Evolutionary conservation across 176 grass and related monocot species (phyloP).

Genomic region (Thalia dealbata): DNA sequence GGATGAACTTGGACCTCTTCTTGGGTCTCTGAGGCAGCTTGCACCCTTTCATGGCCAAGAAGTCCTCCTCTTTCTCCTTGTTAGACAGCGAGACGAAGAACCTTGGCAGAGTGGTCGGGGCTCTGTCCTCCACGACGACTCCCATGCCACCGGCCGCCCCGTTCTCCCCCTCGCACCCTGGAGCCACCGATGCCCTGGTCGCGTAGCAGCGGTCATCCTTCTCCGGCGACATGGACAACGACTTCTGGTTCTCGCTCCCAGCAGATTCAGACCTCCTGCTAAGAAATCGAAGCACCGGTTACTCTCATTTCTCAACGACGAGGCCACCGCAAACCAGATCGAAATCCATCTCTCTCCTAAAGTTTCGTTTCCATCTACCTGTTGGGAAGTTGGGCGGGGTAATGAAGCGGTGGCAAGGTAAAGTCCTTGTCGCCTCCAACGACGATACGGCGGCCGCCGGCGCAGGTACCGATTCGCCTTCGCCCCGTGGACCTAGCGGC

Average conservation of each 20-base stretch:
- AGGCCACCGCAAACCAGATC: background rate
- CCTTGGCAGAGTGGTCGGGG: slow-evolving; percentile 34
- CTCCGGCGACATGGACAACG: slow-evolving; percentile 42
- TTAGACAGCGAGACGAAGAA: slow-evolving; percentile 94
- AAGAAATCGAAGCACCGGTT: background rate
- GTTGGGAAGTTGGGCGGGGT: slow-evolving; percentile 18
- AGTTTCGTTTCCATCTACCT: slow-evolving; percentile 31
- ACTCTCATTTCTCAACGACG: background rate
- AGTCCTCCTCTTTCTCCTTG: slow-evolving; percentile 99
- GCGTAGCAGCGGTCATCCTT: slow-evolving; percentile 85
- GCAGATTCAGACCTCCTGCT: background rate
- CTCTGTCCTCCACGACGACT: slow-evolving; percentile 43
- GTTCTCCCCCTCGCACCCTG: slow-evolving; percentile 10
- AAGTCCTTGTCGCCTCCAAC: slow-evolving; percentile 1
- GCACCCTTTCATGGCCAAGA: slow-evolving; percentile 95
- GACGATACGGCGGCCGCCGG: background rate
- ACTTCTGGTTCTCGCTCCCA: slow-evolving; percentile 1
- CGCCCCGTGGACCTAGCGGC: background rate
- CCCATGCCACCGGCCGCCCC: slow-evolving; percentile 5
- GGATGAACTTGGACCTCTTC: slow-evolving; percentile 92
- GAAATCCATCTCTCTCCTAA: background rate
- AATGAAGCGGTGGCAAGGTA: background rate
- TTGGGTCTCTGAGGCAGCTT: slow-evolving; percentile 96
- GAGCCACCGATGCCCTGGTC: slow-evolving; percentile 46
- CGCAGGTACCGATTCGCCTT: background rate